A percentile compares a stretch with the other conserved stretches of the same genome.
These are phyloP conservation scores for Chrysoporthe austroafricana DNA, from an alignment of 2,329 filamentous ascomycete genomes.

Conservation along the genomic window DNA sequence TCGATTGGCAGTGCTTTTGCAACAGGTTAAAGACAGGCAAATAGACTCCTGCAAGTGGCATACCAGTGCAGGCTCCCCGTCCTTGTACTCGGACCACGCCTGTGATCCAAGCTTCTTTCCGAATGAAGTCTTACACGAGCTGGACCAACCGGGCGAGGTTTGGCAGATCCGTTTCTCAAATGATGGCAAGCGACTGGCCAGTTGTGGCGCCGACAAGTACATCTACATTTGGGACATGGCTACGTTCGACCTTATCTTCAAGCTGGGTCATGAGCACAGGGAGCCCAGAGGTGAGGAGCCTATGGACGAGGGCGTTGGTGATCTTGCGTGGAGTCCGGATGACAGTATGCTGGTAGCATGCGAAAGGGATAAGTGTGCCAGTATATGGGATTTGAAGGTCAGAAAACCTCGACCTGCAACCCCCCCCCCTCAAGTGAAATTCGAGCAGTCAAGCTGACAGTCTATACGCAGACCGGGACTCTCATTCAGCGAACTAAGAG, in stretches of 20 bases:
- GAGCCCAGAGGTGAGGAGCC: constrained; percentile 11
- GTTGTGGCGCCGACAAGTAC: constrained; percentile 73
- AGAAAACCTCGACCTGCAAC: constrained; percentile 36
- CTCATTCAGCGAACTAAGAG: constrained; percentile 67
- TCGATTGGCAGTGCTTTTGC: constrained; percentile 77
- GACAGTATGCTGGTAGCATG: constrained; percentile 86
- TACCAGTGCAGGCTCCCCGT: constrained; percentile 77
- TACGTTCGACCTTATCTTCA: constrained; percentile 67
- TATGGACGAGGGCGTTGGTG: constrained; percentile 66
- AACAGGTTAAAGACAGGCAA: constrained; percentile 83
- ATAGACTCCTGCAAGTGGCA: constrained; percentile 87
- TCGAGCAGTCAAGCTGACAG: constrained; percentile 6
- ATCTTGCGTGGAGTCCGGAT: constrained; percentile 90
- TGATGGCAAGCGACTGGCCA: constrained; percentile 80
- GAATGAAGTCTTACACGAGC: constrained; percentile 68
- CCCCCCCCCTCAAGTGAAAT: neutral
- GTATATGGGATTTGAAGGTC: constrained; percentile 75
- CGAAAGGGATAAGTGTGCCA: constrained; percentile 72
- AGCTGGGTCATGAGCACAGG: constrained; percentile 63
- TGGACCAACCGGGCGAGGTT: constrained; percentile 81
- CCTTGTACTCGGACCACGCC: constrained; percentile 84
- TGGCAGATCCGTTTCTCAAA: constrained; percentile 93
- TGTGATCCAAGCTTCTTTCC: constrained; percentile 85
- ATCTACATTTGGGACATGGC: constrained; percentile 83
- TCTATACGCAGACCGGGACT: constrained; percentile 58